Evolutionary conservation across 2,329 filamentous ascomycete species (phyloP), one percentile per base, ranked within the genome.

Genomic region (Teratosphaeria viscida): DNA sequence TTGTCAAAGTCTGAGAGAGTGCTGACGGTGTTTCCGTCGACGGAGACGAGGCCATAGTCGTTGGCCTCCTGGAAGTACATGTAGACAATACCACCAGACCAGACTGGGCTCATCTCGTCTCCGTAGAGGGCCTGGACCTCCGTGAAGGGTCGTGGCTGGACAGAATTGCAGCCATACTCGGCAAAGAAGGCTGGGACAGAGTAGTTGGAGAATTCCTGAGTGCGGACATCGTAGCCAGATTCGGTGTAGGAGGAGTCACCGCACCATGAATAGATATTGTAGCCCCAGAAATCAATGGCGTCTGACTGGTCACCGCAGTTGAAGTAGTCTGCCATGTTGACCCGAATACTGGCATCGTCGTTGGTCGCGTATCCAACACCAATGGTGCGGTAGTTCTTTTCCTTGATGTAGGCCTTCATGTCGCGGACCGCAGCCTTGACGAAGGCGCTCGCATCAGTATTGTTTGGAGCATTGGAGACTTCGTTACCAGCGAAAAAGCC

Each of bases 201-300:
- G 82, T 94, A 99, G 73, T 87, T 84, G 61, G 80, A 75, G 79
- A 96, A 99, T 78, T 96, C 92, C 65, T 89, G 76, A 67, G 91
- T 91, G 74, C 92, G 88, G 59, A 85, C 81, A 65, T 87, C 81
- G 77, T 92, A 99, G 58, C 90, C 90, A 3, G 94, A 96, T 61
- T 81, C 72, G 39, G 80, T 71, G 78, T 88, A 94, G 69, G 80
- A 84, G 71, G 89, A 95, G 67, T 92, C 75, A 67, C 92, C 94
- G 74, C 94, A 99, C 94, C 94, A 99, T 57, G 92, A 95, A 83
- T 99, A 99, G 78, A 97, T 96, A 82, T 99, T 99, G 87, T 97
- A 97, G 61, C 94, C 94, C 89, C 92, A 99, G 81, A 95, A 97
- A 77, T 99, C 94, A 66, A 97, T 96, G 62, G 88, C 75, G 71